Evolutionary conservation across 257 asterid species (phyloP).

Genomic region (Petunia axillaris): DNA sequence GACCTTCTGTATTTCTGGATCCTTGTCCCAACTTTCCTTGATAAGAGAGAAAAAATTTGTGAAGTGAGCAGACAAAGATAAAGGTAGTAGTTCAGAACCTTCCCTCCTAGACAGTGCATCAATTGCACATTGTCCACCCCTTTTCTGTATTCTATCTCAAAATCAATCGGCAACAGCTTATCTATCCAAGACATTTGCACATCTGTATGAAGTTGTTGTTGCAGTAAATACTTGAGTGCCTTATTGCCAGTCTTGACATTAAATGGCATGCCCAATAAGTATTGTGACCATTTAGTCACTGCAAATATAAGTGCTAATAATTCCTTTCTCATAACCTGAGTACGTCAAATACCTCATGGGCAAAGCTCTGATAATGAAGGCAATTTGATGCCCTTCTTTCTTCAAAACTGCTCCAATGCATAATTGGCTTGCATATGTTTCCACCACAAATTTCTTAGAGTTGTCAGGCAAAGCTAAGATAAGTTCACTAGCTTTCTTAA

Average conservation of each 20-base stretch:
- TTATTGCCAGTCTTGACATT: background rate
- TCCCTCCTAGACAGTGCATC: too few species aligned
- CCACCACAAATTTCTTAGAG: background rate
- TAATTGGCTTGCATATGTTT: background rate
- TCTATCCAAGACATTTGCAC: too few species aligned
- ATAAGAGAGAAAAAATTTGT: too few species aligned
- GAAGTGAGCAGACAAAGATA: background rate
- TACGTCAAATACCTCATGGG: background rate
- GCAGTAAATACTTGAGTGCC: background rate
- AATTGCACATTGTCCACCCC: background rate
- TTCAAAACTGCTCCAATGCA: background rate
- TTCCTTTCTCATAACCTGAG: background rate
- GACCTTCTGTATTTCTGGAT: too few species aligned
- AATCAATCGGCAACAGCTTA: background rate
- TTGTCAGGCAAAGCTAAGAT: background rate
- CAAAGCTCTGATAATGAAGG: background rate
- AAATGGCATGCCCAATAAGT: background rate
- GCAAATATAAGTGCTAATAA: background rate
- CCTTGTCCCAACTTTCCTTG: background rate
- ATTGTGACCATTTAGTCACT: background rate
- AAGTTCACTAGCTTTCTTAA: background rate
- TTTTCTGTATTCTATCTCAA: background rate
- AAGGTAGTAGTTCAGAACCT: background rate
- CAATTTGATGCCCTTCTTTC: background rate
- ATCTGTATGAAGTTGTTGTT: background rate